Percentiles rank a stretch among this genome's conserved stretches.
Conservation (phyloP, 306 rosid genomes). For the Rosa chinensis region DNA sequence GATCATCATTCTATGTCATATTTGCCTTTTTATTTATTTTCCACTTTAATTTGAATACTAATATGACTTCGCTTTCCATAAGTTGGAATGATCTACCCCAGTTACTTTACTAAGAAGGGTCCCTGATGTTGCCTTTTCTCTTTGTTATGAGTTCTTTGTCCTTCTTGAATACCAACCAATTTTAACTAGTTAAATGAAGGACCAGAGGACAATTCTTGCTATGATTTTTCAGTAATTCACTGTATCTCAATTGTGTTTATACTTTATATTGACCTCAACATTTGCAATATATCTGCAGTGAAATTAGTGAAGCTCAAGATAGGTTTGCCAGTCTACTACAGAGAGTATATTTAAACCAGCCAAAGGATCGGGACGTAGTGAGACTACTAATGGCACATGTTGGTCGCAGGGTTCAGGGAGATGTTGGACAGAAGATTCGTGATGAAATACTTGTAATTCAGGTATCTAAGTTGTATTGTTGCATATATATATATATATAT, state of each 20-base stretch:
- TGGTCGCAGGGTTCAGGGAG: conserved; percentile 31
- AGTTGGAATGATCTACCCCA: background rate
- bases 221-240: background rate
- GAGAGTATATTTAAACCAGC: conserved; percentile 23
- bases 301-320: conserved; percentile 39
- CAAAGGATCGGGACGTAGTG: conserved; percentile 30
- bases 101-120: background rate
- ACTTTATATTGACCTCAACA: background rate
- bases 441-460: conserved; percentile 43
- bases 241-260: background rate
- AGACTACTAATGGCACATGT: conserved; percentile 17
- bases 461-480: conserved; percentile 22
- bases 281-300: conserved; percentile 23
- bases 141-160: background rate
- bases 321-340: conserved; percentile 26
- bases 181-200: background rate
- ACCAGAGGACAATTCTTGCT: background rate
- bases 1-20: background rate
- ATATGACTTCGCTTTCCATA: background rate
- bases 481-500: too few relatives aligned
- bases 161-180: background rate
- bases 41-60: background rate
- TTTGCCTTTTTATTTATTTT: background rate
- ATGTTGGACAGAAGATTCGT: conserved; percentile 43
- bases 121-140: background rate